A percentile compares a stretch with the other conserved stretches of the same genome.
These are phyloP conservation scores for Chlamydomonas urium DNA, from an alignment of 139 green algal genomes.

Conservation along the genomic window DNA sequence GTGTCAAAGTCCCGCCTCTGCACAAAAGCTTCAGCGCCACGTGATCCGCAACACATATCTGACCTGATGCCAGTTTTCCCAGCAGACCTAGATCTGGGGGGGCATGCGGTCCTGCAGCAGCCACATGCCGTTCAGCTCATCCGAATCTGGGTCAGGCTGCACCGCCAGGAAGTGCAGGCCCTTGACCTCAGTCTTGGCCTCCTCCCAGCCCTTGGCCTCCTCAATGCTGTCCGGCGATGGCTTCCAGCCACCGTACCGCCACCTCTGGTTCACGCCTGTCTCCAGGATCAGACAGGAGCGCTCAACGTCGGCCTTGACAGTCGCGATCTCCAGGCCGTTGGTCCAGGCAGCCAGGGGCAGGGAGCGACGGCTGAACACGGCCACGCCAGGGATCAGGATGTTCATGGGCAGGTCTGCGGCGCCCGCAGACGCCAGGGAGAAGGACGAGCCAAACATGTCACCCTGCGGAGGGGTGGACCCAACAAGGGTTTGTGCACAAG, in stretches of 20 bases:
- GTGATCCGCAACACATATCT: too few species aligned
- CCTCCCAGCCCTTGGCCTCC: constrained; percentile 18
- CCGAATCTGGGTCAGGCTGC: constrained; percentile 84
- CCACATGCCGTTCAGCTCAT: constrained; percentile 87
- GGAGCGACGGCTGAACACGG: constrained; percentile 85
- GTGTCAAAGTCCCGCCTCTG: too few species aligned
- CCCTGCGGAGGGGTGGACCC: too few species aligned
- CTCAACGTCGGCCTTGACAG: constrained; percentile 41
- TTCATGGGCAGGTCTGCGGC: constrained; percentile 39
- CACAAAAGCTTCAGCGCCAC: too few species aligned
- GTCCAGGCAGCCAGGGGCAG: constrained; percentile 91
- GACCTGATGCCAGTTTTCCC: too few species aligned
- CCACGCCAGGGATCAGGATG: constrained; percentile 74
- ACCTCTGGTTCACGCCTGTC: constrained; percentile 90
- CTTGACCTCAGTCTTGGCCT: constrained; percentile 6
- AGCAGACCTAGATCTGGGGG: constrained; percentile 60
- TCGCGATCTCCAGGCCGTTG: constrained; percentile 86
- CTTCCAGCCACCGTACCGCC: constrained; percentile 83
- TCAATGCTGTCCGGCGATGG: constrained; percentile 60
- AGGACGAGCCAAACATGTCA: constrained; percentile 64
- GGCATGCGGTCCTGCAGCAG: constrained; percentile 75
- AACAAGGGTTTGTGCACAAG: too few species aligned
- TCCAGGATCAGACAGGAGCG: constrained; percentile 86
- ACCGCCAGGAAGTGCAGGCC: constrained; percentile 96
- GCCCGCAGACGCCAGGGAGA: constrained; percentile 39